Conservation (phyloP, 371 early-diverging fungal species). For the Actinomortierella ambigua region DNA sequence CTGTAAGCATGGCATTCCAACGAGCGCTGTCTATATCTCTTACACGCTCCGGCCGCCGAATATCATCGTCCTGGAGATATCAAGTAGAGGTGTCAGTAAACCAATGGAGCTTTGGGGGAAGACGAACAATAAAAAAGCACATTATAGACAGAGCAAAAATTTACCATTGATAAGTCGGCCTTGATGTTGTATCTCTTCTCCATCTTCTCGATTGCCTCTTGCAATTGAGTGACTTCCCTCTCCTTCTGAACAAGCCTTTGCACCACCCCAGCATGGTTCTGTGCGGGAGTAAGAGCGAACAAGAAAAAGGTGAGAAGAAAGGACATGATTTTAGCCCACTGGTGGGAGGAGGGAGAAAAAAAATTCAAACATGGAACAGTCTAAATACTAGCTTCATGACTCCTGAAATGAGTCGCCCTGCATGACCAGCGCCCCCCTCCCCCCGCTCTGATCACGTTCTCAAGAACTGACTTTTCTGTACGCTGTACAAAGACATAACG, state of each 20-base stretch:
- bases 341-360: no score
- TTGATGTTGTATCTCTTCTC: conserved; percentile 47
- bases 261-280: conserved; percentile 49
- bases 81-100: not conserved
- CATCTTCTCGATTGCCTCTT: conserved; percentile 45
- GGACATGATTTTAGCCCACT: no score
- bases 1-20: conserved; percentile 42
- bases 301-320: no score
- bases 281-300: not conserved
- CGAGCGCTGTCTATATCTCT: conserved; percentile 44
- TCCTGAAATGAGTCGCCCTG: no score
- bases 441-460: no score
- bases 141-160: conserved; percentile 3
- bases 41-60: conserved; percentile 37
- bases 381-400: no score
- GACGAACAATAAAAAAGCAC: not conserved
- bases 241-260: conserved; percentile 49
- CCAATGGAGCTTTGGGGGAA: no score
- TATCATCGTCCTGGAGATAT: conserved; percentile 40
- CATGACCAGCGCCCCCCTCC: no score
- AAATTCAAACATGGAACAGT: no score
- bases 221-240: conserved; percentile 46
- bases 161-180: conserved; percentile 44
- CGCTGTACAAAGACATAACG: no score
- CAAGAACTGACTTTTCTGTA: no score